Conservation (phyloP, 2,329 filamentous ascomycete genomes). For the Podosphaera fusca region DNA sequence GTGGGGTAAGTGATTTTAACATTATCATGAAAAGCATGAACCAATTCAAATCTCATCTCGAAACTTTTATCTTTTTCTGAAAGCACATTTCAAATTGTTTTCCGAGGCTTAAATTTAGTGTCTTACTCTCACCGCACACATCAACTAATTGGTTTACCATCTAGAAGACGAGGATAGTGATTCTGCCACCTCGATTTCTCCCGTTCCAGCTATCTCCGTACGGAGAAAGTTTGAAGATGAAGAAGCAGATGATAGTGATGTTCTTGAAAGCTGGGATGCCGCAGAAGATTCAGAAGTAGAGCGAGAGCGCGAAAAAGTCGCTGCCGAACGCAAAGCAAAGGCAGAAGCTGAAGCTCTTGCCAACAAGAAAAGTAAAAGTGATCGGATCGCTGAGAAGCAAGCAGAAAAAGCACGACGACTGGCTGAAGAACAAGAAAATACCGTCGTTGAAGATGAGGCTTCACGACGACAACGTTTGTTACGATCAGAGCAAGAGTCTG, state of each 20-base stretch:
- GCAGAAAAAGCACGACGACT: conserved; percentile 30
- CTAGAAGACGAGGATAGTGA: conserved; percentile 22
- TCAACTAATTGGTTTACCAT: conserved; percentile 3
- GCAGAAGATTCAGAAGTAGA: conserved; percentile 93
- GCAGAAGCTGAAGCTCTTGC: conserved; percentile 72
- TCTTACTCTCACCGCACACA: background rate
- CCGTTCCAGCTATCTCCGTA: conserved; percentile 9
- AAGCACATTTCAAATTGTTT: background rate
- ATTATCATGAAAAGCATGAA: background rate
- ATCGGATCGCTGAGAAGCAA: conserved; percentile 65
- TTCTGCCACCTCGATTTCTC: conserved; percentile 24
- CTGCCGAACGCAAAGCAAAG: conserved; percentile 65
- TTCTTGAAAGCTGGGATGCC: conserved; percentile 90
- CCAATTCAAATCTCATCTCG: background rate
- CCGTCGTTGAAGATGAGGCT: conserved; percentile 47
- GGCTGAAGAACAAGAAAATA: conserved; percentile 30
- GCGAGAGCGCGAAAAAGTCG: conserved; percentile 82
- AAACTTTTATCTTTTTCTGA: background rate
- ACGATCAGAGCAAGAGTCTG: conserved; percentile 63
- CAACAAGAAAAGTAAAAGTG: conserved; percentile 70
- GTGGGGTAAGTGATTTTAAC: conserved; percentile 14
- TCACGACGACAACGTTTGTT: conserved; percentile 51
- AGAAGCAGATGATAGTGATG: conserved; percentile 66
- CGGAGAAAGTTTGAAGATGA: conserved; percentile 56
- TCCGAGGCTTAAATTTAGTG: background rate